These are phyloP conservation scores for Lanmaoa pseudosensibilis DNA, from an alignment of 768 basidiomycete species.

Conservation along the genomic window DNA sequence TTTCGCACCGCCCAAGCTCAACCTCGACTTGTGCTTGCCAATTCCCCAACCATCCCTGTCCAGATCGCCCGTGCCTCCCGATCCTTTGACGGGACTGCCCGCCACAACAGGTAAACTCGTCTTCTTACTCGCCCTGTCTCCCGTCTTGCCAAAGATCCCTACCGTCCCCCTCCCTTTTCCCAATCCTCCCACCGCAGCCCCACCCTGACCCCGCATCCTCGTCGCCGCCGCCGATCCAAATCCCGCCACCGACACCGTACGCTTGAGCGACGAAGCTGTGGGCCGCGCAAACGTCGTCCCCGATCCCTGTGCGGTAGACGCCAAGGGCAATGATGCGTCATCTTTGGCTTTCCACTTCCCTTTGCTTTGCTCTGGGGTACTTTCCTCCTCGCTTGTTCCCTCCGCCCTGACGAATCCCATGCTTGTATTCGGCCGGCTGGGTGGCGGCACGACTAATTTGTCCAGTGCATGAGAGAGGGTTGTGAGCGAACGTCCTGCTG, in stretches of 20 bases:
- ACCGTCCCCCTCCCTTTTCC: constrained; percentile 11
- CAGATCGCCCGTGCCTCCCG: constrained; percentile 2
- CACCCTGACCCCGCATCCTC: constrained; percentile 6
- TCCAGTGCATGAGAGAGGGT: constrained; percentile 68
- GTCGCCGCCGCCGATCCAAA: constrained; percentile 4
- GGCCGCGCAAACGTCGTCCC: constrained; percentile 26
- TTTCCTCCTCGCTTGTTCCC: neutral
- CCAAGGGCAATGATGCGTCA: constrained; percentile 18
- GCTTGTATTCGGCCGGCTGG: constrained; percentile 65
- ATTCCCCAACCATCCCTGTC: neutral
- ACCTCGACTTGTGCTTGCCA: neutral
- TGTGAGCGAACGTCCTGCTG: constrained; percentile 47
- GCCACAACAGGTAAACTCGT: constrained; percentile 44
- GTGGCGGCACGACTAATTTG: constrained; percentile 66
- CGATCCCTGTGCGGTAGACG: neutral
- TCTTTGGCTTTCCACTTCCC: constrained; percentile 26
- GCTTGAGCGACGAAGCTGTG: constrained; percentile 33
- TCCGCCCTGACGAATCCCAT: constrained; percentile 56
- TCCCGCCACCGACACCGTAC: constrained; percentile 19
- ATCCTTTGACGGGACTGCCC: constrained; percentile 48
- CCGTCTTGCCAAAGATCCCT: constrained; percentile 25
- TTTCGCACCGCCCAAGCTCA: neutral
- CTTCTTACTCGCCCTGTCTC: constrained; percentile 42
- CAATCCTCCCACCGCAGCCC: neutral
- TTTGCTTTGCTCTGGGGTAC: constrained; percentile 1